Conservation (phyloP, 495 filamentous ascomycete genomes). For the Xylaria palmicola region DNA sequence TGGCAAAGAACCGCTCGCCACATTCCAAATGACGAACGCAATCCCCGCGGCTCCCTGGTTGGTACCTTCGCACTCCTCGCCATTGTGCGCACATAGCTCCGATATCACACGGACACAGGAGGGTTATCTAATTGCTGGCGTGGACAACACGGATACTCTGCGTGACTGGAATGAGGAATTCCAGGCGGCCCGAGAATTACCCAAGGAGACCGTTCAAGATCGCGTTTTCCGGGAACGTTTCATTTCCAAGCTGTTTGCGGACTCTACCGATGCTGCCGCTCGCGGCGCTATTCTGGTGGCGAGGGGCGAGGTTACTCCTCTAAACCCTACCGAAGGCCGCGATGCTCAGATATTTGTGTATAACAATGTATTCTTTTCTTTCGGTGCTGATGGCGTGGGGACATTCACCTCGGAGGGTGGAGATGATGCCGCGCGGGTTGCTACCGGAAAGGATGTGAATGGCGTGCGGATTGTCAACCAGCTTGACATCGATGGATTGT, state of each 20-base stretch:
- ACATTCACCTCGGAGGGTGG: slow-evolving; percentile 96
- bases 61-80: slow-evolving; percentile 64
- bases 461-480: slow-evolving; percentile 95
- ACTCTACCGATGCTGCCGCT: slow-evolving; percentile 94
- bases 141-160: slow-evolving; percentile 89
- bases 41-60: slow-evolving; percentile 93
- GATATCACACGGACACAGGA: slow-evolving; percentile 92
- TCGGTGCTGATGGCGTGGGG: slow-evolving; percentile 94
- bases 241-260: slow-evolving; percentile 92
- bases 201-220: slow-evolving; percentile 89
- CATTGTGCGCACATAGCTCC: slow-evolving; percentile 66
- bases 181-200: slow-evolving; percentile 91
- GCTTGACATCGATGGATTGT: slow-evolving; percentile 89
- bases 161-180: slow-evolving; percentile 99
- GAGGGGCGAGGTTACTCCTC: slow-evolving; percentile 87
- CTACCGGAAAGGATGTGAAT: slow-evolving; percentile 93
- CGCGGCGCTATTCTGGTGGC: slow-evolving; percentile 92
- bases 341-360: slow-evolving; percentile 99
- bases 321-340: slow-evolving; percentile 89
- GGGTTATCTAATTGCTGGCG: slow-evolving; percentile 81
- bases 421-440: slow-evolving; percentile 93
- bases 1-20: slow-evolving; percentile 79
- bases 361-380: slow-evolving; percentile 99
- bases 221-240: slow-evolving; percentile 93
- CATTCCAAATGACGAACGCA: slow-evolving; percentile 92